Evolutionary conservation across 2,329 filamentous ascomycete genomes (phyloP).

Genomic region (Talaromyces funiculosus): DNA sequence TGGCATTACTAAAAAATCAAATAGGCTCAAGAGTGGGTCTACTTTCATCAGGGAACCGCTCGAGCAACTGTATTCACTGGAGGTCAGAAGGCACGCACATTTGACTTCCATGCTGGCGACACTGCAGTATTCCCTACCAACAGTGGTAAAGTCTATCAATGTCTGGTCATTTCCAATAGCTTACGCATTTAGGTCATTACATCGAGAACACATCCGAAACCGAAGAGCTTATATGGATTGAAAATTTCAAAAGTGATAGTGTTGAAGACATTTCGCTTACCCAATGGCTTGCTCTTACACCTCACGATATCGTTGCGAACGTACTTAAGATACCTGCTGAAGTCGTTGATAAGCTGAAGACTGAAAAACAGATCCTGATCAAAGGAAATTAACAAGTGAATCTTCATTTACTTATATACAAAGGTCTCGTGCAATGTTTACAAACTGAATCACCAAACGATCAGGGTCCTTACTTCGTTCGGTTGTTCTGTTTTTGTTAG

Average conservation of each 20-base stretch:
- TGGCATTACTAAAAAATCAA: not conserved
- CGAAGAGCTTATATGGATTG: slow-evolving; percentile 62
- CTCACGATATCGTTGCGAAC: slow-evolving; percentile 56
- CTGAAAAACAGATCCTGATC: slow-evolving; percentile 58
- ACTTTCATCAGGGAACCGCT: slow-evolving; percentile 59
- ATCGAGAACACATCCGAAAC: slow-evolving; percentile 62
- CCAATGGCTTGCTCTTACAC: slow-evolving; percentile 65
- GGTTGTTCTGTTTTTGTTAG: no score
- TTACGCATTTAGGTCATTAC: slow-evolving; percentile 49
- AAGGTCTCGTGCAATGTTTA: no score
- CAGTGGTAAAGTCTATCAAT: not conserved
- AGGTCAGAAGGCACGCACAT: slow-evolving; percentile 56
- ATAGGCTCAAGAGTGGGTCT: slow-evolving; percentile 64
- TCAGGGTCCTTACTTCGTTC: no score
- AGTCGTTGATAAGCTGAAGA: slow-evolving; percentile 55
- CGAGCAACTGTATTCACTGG: slow-evolving; percentile 62
- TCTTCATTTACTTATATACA: no score
- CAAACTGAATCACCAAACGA: no score
- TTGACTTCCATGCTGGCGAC: slow-evolving; percentile 63
- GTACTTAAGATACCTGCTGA: slow-evolving; percentile 54
- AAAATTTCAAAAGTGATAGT: slow-evolving; percentile 63
- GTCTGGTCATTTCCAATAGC: slow-evolving; percentile 24
- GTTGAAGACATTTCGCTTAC: slow-evolving; percentile 62
- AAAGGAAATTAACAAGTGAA: slow-evolving; percentile 8
- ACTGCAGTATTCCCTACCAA: slow-evolving; percentile 63